Conservation (phyloP, 305 asterid species). For the Vinca major region DNA sequence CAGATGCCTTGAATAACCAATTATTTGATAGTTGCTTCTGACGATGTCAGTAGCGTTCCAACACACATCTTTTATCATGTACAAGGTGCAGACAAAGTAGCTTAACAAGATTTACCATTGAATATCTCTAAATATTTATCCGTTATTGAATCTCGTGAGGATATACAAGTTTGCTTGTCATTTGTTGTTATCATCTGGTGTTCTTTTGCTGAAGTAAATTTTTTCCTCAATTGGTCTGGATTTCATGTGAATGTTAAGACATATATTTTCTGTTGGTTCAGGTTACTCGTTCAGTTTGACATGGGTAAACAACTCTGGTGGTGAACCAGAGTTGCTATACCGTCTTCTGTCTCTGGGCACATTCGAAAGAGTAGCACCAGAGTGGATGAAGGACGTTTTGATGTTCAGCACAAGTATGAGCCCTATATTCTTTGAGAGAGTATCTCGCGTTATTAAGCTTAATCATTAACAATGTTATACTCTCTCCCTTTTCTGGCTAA, state of each 20-base stretch:
- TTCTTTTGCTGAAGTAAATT: not conserved
- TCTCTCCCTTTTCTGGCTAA: not conserved
- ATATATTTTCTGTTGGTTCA: conserved; percentile 18
- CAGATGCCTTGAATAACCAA: not conserved
- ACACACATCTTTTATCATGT: not conserved
- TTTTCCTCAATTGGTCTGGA: not conserved
- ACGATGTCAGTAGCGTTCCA: not conserved
- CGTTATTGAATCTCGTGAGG: not conserved
- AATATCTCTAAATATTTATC: conserved; percentile 1
- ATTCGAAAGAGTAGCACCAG: conserved; percentile 72
- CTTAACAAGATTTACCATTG: not conserved
- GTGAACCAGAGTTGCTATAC: conserved; percentile 55
- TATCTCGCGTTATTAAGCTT: conserved; percentile 45
- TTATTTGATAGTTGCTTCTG: not conserved
- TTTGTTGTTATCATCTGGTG: not conserved
- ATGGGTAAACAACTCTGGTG: conserved; percentile 40
- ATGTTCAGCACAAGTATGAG: conserved; percentile 69
- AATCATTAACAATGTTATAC: not conserved
- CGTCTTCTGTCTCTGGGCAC: conserved; percentile 63
- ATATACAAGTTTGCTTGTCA: not conserved
- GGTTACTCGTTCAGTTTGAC: conserved; percentile 77
- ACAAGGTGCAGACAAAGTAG: not conserved
- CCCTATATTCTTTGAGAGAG: conserved; percentile 49
- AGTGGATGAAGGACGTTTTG: conserved; percentile 72
- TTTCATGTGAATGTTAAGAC: not conserved